phyloP scores from a whole-genome alignment of 2,329 filamentous ascomycete species.

The Xylaria sp. region DNA sequence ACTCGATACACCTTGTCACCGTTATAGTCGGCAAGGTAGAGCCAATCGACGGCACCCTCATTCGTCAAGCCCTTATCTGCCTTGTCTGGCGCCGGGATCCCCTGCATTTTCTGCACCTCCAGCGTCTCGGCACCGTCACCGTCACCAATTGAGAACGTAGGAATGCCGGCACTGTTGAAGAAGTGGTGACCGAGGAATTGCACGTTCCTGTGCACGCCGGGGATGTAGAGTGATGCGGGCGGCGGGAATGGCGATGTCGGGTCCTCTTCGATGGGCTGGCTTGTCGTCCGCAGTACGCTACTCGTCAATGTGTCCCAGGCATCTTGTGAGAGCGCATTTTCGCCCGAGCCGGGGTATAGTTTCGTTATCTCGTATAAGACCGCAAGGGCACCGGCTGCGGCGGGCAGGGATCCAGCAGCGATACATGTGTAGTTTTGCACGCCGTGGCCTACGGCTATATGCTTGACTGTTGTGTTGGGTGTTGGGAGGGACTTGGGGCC shows the following conservation, averaged over 20 bases:
- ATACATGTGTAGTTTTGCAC: conserved; percentile 65
- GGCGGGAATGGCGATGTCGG: conserved; percentile 29
- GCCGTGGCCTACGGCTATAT: conserved; percentile 58
- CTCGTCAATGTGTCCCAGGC: conserved; percentile 39
- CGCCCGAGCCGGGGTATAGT: conserved; percentile 44
- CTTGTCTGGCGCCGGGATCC: conserved; percentile 46
- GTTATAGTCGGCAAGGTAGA: conserved; percentile 42
- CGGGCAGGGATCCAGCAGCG: conserved; percentile 30
- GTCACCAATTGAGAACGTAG: conserved; percentile 53
- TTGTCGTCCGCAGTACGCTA: conserved; percentile 37
- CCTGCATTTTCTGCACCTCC: conserved; percentile 44
- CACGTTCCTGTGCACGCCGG: conserved; percentile 30
- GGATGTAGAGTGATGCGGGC: conserved; percentile 39
- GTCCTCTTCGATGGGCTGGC: conserved; percentile 42
- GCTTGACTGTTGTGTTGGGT: conserved; percentile 39
- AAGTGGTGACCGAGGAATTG: conserved; percentile 59
- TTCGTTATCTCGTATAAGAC: conserved; percentile 53
- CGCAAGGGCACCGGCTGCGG: conserved; percentile 50
- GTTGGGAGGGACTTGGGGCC: conserved; percentile 43
- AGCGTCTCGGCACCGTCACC: conserved; percentile 38
- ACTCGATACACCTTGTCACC: conserved; percentile 49
- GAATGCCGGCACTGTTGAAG: conserved; percentile 51
- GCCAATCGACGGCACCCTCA: conserved; percentile 53
- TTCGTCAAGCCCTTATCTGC: conserved; percentile 43
- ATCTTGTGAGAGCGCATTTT: conserved; percentile 34